Evolutionary conservation across 306 rosid species (phyloP), one percentile per base, ranked within the genome.

Genomic region (Prinsepia uniflora): DNA sequence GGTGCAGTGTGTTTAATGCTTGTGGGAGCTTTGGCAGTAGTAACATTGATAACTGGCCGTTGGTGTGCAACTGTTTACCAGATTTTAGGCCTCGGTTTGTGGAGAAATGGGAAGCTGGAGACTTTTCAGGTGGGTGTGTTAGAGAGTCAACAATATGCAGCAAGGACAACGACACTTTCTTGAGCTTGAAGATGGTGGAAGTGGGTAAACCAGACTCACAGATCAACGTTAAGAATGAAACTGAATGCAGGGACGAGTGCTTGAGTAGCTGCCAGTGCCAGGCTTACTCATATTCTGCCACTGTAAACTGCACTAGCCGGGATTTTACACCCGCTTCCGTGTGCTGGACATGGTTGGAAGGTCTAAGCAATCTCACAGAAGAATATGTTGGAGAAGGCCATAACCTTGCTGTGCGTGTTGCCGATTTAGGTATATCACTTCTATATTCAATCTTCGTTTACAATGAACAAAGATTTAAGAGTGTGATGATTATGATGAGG

Each of bases 11-110:
- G 63, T 10, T 65, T 8, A 42, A 82, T 13, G 22, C 3, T 40
- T 88, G 87, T 15, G 87, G 87, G 13, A 48, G 3, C 53, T 84
- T 76, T 39, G 79, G 83, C 19, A 63, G 59, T 53, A 84, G 91
- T 49, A 77, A 75, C 45, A 0, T 0, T 4, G 10, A 76, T 4
- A 52, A 82, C 50, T 0, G 7, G 6, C 62, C 40, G 2, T 0
- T 0, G 1, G 0, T 0, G 1, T 84, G 91, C 77, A 80, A 75
- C 40, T 88, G 87, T 36, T 78, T 88, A 64, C 91, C 86, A 0
- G 85, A 89, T 24, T 88, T 84, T 24, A 5, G 6, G 1, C 78
- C 60, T 0, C 36, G 0, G 7, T 8, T 4, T 8, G 6, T 5
- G 3, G 46, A 46, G 4, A 10, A 17, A 14, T 69, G 67, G 72